Conservation (phyloP, 129 eudicot species). For the Silybum marianum region DNA sequence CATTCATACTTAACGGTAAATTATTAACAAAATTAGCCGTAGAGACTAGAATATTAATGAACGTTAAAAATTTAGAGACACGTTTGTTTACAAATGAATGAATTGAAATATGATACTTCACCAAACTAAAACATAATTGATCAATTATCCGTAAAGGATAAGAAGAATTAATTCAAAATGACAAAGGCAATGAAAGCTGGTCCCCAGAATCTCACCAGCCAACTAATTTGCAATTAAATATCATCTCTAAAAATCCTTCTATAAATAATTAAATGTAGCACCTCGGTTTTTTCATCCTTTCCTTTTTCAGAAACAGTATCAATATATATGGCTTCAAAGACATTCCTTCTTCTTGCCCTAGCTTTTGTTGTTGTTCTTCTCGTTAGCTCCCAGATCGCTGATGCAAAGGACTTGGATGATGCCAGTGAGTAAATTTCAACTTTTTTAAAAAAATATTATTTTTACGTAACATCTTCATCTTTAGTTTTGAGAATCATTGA, state of each 20-base stretch:
- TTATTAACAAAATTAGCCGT: no score
- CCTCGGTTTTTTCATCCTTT: conserved; percentile 14
- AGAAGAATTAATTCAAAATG: conserved; percentile 1
- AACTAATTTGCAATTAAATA: conserved; percentile 26
- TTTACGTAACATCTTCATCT: not conserved
- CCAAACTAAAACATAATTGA: no score
- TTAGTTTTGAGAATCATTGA: not conserved
- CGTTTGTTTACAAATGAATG: no score
- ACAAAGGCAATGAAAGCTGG: conserved; percentile 13
- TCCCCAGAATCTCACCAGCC: conserved; percentile 8
- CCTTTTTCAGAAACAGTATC: no score
- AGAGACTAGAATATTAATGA: no score
- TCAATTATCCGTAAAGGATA: not conserved
- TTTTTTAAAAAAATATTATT: no score
- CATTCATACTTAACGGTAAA: no score
- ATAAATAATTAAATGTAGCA: conserved; percentile 3
- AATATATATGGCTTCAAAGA: conserved; percentile 33
- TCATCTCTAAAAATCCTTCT: not conserved
- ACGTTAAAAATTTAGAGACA: no score
- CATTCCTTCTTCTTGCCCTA: conserved; percentile 32
- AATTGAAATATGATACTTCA: no score
- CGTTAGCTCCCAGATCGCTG: conserved; percentile 27
- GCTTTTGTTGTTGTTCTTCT: no score
- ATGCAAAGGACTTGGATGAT: conserved; percentile 15
- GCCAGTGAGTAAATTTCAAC: conserved; percentile 21